Evolutionary conservation across 2,329 filamentous ascomycete genomes (phyloP), one percentile per base, ranked within the genome.

Genomic region (Chrysoporthe cubensis): DNA sequence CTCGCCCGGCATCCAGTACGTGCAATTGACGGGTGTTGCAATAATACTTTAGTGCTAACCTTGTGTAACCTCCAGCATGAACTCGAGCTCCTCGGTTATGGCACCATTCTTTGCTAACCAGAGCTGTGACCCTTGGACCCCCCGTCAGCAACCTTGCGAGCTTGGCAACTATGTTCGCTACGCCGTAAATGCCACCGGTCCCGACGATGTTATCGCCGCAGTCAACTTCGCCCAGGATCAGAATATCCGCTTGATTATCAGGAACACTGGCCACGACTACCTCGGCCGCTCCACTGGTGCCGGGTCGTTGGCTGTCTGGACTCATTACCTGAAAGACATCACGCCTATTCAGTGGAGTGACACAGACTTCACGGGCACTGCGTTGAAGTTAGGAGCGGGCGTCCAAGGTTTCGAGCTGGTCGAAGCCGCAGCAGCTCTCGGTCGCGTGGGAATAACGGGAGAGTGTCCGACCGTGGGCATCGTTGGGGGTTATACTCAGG

Each of bases 301-400:
- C 3, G 66, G 66, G 1, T 59, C 68, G 11, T 74, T 88, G 0
- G 86, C 82, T 0, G 81, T 88, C 48, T 89, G 87, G 87, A 83
- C 81, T 18, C 73, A 73, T 56, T 54, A 73, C 59, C 66, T 74
- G 65, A 82, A 82, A 26, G 75, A 72, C 1, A 73, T 82, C 0
- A 40, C 72, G 0, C 8, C 62, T 18, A n/a, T 66, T 34, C n/a
- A 54, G 3, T 70, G 66, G 68, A 34, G 40, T 11, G 54, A 56
- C 40, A 34, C 59, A n/a, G 71, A 74, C 46, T 81, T 84, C 74
- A 71, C 71, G 2, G 85, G 85, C 0, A 77, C 81, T 1, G 86
- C 85, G 0, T 80, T 88, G 70, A 88, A 84, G 73, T 76, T 86
- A 16, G 85, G 84, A 0, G 82, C 85, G 13, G 86, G 86, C 64